phyloP scores from a whole-genome alignment of 179 eudicot genomes.

The Patellifolia procumbens region DNA sequence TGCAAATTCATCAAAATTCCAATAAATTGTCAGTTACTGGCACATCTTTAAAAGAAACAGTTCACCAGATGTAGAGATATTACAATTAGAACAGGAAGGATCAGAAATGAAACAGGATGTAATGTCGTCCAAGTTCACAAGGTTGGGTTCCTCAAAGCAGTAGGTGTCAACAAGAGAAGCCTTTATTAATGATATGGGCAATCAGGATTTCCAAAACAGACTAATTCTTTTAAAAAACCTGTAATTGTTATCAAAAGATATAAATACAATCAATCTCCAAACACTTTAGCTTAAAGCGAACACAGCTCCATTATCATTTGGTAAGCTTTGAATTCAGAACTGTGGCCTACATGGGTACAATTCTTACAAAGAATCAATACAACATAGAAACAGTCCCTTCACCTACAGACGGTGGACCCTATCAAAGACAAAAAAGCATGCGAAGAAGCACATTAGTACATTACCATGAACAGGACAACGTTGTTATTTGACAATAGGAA shows the following conservation, averaged over 20 bases:
- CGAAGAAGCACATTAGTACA: neutral
- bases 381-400: neutral
- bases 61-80: neutral
- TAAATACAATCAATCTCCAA: too few relatives aligned
- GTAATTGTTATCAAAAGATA: too few relatives aligned
- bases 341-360: neutral
- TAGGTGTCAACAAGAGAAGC: too few relatives aligned
- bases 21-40: constrained; percentile 1
- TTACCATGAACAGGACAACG: neutral
- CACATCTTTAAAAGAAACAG: neutral
- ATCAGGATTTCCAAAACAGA: too few relatives aligned
- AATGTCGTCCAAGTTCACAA: neutral
- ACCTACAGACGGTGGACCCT: neutral
- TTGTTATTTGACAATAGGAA: neutral
- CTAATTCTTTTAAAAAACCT: too few relatives aligned
- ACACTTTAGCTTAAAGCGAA: too few relatives aligned
- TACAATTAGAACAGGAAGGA: neutral
- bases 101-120: neutral
- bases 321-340: neutral
- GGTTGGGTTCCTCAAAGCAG: too few relatives aligned
- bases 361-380: neutral
- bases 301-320: too few relatives aligned
- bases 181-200: too few relatives aligned
- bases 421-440: neutral
- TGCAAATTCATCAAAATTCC: constrained; percentile 34